Conservation (phyloP, 2,329 filamentous ascomycete species). For the Xylaria sp. region DNA sequence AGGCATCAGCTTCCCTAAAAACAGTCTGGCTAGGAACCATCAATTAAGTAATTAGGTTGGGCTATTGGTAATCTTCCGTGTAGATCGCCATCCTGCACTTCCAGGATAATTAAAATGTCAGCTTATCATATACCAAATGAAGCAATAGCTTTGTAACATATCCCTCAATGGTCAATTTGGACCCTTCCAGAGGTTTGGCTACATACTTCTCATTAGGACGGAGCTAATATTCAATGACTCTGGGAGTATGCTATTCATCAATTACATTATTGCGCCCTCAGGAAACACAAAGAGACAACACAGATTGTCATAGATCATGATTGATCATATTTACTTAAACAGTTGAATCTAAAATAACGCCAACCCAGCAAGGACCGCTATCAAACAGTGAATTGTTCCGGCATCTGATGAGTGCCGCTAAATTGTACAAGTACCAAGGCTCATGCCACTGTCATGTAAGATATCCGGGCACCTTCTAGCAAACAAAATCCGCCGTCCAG, state of each 20-base stretch:
- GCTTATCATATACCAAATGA: too few species aligned
- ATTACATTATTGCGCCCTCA: not conserved
- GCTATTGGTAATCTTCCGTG: too few species aligned
- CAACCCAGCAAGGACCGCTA: constrained; percentile 11
- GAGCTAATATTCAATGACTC: too few species aligned
- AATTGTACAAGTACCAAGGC: constrained; percentile 3
- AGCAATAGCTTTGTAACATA: too few species aligned
- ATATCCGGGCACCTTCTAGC: not conserved
- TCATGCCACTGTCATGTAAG: constrained; percentile 4
- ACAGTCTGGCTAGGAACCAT: too few species aligned
- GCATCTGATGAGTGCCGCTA: constrained; percentile 13
- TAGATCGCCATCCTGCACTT: too few species aligned
- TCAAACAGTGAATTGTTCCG: not conserved
- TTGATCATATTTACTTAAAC: not conserved
- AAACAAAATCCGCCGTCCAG: not conserved
- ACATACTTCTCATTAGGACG: too few species aligned
- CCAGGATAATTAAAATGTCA: too few species aligned
- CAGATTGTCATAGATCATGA: not conserved
- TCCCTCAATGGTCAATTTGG: too few species aligned
- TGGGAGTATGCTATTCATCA: not conserved
- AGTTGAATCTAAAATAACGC: constrained; percentile 20
- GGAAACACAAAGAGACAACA: not conserved
- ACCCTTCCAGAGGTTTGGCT: too few species aligned
- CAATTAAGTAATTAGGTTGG: too few species aligned
- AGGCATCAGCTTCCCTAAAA: too few species aligned